phyloP scores from a whole-genome alignment of 208 protist genomes.

The Crithidia expoeki region DNA sequence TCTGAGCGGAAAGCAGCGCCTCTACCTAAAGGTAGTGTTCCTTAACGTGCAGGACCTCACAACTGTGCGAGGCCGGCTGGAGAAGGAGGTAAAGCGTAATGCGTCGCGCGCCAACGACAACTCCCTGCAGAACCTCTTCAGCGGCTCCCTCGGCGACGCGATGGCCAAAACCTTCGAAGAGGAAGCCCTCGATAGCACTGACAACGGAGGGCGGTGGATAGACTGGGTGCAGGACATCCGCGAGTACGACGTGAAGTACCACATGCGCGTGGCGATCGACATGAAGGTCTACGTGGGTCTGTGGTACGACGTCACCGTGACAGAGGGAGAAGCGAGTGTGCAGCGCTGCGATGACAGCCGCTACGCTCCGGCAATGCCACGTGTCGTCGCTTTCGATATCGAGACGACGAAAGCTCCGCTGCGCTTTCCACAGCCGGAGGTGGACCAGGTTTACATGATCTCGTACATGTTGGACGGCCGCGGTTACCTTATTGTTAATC shows the following conservation, averaged over 20 bases:
- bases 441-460: conserved; percentile 99
- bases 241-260: conserved; percentile 99
- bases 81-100: conserved; percentile 81
- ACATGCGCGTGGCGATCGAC: conserved; percentile 98
- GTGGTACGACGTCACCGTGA: conserved; percentile 96
- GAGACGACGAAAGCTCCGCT: conserved; percentile 99
- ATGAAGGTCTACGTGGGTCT: conserved; percentile 92
- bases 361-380: conserved; percentile 92
- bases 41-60: conserved; percentile 94
- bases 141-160: conserved; percentile 66
- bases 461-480: conserved; percentile 99
- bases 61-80: conserved; percentile 81
- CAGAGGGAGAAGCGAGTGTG: conserved; percentile 71
- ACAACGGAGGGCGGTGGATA: conserved; percentile 58
- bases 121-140: conserved; percentile 53
- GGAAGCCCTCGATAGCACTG: conserved; percentile 36
- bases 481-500: conserved; percentile 98
- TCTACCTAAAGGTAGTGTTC: conserved; percentile 96
- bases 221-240: conserved; percentile 97
- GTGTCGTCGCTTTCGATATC: conserved; percentile 98
- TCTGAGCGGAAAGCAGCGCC: conserved; percentile 92
- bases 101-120: conserved; percentile 46
- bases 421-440: conserved; percentile 98
- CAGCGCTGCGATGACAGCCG: conserved; percentile 83
- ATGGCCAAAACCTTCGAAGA: conserved; percentile 81